These are phyloP conservation scores for Triglochin maritima DNA, from an alignment of 106 monocot genomes.

Conservation along the genomic window DNA sequence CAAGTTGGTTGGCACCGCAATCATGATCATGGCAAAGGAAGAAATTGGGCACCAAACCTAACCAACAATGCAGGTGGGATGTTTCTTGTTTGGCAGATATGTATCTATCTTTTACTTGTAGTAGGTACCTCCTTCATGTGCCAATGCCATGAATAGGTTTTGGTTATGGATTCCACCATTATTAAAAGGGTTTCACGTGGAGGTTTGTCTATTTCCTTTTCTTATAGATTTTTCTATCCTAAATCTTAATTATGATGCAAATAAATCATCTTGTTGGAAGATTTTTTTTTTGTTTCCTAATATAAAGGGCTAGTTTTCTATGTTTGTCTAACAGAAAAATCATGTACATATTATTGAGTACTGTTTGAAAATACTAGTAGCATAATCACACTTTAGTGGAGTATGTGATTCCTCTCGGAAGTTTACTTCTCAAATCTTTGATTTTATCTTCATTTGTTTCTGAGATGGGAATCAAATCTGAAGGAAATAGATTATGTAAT, in stretches of 20 bases:
- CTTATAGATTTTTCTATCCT: background rate
- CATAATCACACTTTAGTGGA: too few relatives aligned
- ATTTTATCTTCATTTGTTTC: too few relatives aligned
- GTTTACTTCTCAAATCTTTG: too few relatives aligned
- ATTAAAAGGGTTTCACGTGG: background rate
- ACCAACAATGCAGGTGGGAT: background rate
- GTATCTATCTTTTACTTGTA: too few relatives aligned
- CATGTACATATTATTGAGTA: too few relatives aligned
- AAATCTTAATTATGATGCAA: slow-evolving; percentile 1
- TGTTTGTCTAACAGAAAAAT: too few relatives aligned
- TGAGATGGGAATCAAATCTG: too few relatives aligned
- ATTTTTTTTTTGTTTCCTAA: too few relatives aligned
- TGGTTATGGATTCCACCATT: background rate
- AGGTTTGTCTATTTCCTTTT: background rate
- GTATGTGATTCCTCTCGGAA: too few relatives aligned
- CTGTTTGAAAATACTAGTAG: too few relatives aligned
- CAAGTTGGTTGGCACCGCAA: background rate
- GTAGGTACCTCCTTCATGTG: background rate
- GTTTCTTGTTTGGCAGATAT: background rate
- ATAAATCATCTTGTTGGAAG: background rate
- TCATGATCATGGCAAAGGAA: background rate
- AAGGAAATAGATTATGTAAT: too few relatives aligned
- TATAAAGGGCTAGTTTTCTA: too few relatives aligned
- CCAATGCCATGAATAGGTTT: background rate
- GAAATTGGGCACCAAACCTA: slow-evolving; percentile 6